Conservation (phyloP, 305 asterid species). For the Fraxinus sp. region DNA sequence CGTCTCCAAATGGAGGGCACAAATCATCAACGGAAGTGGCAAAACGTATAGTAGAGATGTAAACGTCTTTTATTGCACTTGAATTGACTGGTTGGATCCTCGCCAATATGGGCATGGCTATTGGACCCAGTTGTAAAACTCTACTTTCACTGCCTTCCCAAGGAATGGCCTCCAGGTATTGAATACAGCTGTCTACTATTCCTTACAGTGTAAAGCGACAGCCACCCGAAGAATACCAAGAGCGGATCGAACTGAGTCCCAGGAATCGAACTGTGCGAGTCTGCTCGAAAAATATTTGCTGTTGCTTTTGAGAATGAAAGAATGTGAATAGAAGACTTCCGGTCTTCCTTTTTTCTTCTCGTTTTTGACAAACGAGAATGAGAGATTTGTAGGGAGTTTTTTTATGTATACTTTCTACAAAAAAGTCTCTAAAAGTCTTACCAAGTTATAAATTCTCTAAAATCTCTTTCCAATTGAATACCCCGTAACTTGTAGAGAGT, state of each 20-base stretch:
- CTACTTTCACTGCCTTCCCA: conserved; percentile 52
- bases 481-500: no score
- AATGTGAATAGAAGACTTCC: conserved; percentile 39
- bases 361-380: no score
- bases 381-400: no score
- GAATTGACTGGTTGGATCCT: conserved; percentile 45
- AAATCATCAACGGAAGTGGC: conserved; percentile 51
- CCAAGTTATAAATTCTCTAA: no score
- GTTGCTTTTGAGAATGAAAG: conserved; percentile 33
- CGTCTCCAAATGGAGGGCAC: conserved; percentile 53
- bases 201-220: conserved; percentile 33
- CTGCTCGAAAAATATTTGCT: conserved; percentile 40
- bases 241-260: conserved; percentile 45
- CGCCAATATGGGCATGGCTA: conserved; percentile 48
- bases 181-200: conserved; percentile 39
- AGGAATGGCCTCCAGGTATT: conserved; percentile 50
- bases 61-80: conserved; percentile 47
- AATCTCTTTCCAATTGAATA: no score
- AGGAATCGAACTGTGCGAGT: conserved; percentile 38
- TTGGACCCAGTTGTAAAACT: conserved; percentile 32
- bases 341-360: conserved; percentile 35
- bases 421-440: no score
- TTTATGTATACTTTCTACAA: no score
- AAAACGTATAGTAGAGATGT: conserved; percentile 60
- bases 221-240: conserved; percentile 49